These are phyloP conservation scores for Amaranthus tricolor DNA, from an alignment of 179 eudicot genomes.

Conservation along the genomic window DNA sequence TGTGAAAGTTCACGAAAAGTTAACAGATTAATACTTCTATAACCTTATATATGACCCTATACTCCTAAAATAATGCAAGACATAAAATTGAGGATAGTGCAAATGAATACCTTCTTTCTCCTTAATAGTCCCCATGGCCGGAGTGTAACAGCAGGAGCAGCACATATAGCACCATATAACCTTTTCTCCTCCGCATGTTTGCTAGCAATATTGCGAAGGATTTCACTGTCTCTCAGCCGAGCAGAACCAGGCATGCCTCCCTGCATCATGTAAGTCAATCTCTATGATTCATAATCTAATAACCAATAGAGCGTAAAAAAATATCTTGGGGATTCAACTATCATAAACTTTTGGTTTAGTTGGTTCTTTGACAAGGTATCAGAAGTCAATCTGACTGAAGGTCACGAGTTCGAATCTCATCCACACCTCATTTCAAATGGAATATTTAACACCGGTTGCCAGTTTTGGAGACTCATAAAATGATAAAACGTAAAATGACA, in stretches of 20 bases:
- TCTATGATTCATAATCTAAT: not conserved
- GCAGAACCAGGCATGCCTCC: constrained; percentile 99
- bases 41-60: not conserved
- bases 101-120: constrained; percentile 59
- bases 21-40: constrained; percentile 16
- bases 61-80: not conserved
- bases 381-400: no score
- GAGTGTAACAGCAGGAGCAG: constrained; percentile 97
- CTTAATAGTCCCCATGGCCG: constrained; percentile 90
- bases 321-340: no score
- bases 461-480: no score
- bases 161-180: constrained; percentile 84
- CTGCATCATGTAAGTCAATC: constrained; percentile 33
- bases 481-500: no score
- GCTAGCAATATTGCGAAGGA: constrained; percentile 64
- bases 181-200: constrained; percentile 83
- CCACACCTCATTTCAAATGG: no score
- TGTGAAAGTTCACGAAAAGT: constrained; percentile 15
- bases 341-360: no score
- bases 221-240: constrained; percentile 75
- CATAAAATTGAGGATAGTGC: constrained; percentile 8
- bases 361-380: no score
- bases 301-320: no score
- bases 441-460: no score
- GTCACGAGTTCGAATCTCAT: no score